Evolutionary conservation across 169 alveolate species (phyloP), one percentile per base, ranked within the genome.

Genomic region (Eimeria sp.): DNA sequence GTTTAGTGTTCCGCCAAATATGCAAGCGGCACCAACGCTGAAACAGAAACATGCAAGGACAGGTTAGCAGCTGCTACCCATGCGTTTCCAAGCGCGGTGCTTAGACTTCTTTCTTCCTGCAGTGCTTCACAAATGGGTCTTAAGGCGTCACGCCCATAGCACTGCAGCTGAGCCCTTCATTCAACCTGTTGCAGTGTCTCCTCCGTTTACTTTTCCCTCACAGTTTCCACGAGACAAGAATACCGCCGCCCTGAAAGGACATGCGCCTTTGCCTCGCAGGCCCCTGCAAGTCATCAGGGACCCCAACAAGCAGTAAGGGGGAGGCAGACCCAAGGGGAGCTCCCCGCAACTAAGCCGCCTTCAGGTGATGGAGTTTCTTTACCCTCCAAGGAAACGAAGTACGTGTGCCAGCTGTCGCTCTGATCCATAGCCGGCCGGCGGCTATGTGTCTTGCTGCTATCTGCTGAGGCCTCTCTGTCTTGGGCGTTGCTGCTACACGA

Each of bases 111-210:
- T 34, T 34, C 40, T 34, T 34, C 40, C 40, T 34, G 40, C 40
- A 34, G 40, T 34, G 40, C 40, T 34, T 34, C 40, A 34, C 40
- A 34, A 34, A 34, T 34, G 40, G 40, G 40, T 34, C 40, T 34
- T 34, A 34, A 34, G 40, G 40, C 40, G 40, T 34, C 40, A 34
- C 40, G 40, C 40, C 40, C 40, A 34, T 34, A 34, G 40, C 40
- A 34, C 40, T 34, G 40, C 40, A 98, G 97, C 96, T 97, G 97
- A 96, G 96, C 98, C 97, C 97, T 90, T 98, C 98, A 95, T 97
- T 92, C 90, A 88, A 78, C 20, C 87, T 97, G 97, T 54, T 54
- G 61, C 61, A 54, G 61, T 54, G 61, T 54, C 61, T 54, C 61
- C 61, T 54, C 0, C 61, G 2, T 54, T 1, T 14, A 54, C 16